A percentile compares a stretch with the other conserved stretches of the same genome.
phyloP scores from a whole-genome alignment of 2,329 filamentous ascomycete genomes.

The Clarireedia sp. region DNA sequence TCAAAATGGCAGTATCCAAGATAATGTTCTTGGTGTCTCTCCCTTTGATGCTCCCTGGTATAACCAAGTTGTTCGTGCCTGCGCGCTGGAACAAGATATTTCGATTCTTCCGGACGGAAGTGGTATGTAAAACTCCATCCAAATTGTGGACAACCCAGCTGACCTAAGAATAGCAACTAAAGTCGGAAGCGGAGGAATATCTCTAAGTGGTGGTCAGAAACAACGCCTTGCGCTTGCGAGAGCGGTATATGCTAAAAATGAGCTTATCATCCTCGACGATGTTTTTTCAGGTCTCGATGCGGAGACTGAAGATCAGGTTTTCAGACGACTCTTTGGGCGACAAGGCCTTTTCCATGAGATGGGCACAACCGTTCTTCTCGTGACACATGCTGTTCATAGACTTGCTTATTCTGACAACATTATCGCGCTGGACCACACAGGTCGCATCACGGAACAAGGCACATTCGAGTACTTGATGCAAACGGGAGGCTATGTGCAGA shows the following conservation, averaged over 20 bases:
- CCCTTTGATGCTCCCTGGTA: conserved; percentile 51
- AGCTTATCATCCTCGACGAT: conserved; percentile 27
- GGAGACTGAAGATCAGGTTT: conserved; percentile 23
- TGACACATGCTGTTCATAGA: conserved; percentile 29
- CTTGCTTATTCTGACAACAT: conserved; percentile 34
- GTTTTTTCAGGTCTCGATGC: conserved; percentile 26
- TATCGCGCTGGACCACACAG: conserved; percentile 30
- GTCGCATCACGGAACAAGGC: conserved; percentile 31
- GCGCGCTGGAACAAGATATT: conserved; percentile 53
- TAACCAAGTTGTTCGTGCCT: conserved; percentile 54
- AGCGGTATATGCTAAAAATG: conserved; percentile 32
- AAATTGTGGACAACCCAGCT: not conserved
- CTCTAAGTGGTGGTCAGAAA: conserved; percentile 28
- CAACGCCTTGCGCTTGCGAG: conserved; percentile 50
- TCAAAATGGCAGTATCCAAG: conserved; percentile 34
- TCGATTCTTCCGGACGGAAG: conserved; percentile 53
- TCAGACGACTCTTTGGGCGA: conserved; percentile 17
- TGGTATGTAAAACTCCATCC: conserved; percentile 29
- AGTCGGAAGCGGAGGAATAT: conserved; percentile 29
- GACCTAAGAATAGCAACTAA: conserved; percentile 13
- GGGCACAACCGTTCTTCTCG: conserved; percentile 32
- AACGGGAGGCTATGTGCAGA: conserved; percentile 21
- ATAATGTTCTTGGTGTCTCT: conserved; percentile 33
- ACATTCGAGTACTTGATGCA: conserved; percentile 29
- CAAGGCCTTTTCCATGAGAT: conserved; percentile 18